A percentile compares a stretch with the other conserved stretches of the same genome.
Conservation (phyloP, 106 monocot species). For the Phalaenopsis equestris region DNA sequence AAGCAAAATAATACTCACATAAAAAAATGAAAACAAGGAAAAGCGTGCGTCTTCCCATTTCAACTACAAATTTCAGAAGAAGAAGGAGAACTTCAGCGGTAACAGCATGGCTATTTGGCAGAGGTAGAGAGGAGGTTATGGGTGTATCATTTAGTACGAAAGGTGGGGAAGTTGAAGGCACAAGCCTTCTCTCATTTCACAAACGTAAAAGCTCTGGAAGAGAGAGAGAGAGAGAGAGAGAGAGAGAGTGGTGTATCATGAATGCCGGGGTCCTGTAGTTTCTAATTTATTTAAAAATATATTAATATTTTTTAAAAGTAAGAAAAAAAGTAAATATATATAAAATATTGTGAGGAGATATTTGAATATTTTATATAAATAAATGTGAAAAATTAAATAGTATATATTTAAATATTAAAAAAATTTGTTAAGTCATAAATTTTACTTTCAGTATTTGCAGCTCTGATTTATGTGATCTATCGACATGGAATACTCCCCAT, state of each 20-base stretch:
- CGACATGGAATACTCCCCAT: no score
- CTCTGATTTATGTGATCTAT: no score
- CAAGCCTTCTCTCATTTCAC: neutral
- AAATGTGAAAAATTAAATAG: no score
- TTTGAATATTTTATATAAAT: no score
- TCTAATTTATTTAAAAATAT: no score
- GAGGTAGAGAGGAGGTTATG: neutral
- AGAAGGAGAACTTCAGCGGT: neutral
- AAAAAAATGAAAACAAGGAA: neutral
- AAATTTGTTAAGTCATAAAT: no score
- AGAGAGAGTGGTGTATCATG: neutral
- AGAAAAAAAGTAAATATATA: no score
- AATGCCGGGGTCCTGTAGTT: neutral
- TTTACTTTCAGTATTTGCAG: no score
- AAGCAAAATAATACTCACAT: slow-evolving; percentile 2
- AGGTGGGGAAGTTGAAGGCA: neutral
- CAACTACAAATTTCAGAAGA: slow-evolving; percentile 1
- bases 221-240: slow-evolving; percentile 11
- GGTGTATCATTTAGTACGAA: slow-evolving; percentile 3
- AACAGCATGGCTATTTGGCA: neutral
- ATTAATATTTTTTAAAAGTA: no score
- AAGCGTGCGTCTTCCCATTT: slow-evolving; percentile 3
- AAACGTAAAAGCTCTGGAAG: neutral
- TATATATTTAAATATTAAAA: no score
- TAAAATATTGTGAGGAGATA: no score